Evolutionary conservation across 2,329 filamentous ascomycete genomes (phyloP), one percentile per base, ranked within the genome.

Genomic region (Annulohypoxylon truncatum): DNA sequence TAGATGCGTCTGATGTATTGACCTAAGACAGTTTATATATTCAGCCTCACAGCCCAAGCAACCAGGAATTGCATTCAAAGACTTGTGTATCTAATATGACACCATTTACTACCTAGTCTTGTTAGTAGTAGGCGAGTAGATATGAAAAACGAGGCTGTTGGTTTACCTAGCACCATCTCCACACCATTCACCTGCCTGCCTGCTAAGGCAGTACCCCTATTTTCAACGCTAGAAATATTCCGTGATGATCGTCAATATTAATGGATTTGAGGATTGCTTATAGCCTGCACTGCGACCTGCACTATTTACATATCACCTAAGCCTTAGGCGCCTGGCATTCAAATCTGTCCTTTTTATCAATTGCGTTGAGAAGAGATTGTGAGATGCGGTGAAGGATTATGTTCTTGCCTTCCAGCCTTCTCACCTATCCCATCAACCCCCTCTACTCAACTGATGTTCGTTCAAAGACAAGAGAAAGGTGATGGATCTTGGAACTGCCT

Each of bases 341-440:
- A 38, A 8, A 38, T 38, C 5, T 38, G 35, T 38, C 35, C 18
- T 13, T 38, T 38, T 38, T 38, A 13, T 15, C 35, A 38, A 63
- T 55, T 38, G 48, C 31, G 53, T 59, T 31, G 42, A 24, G 47
- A 61, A 42, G 51, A 69, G 48, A 69, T 69, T 69, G 56, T 55
- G 66, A 66, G 52, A 29, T 63, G 56, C 66, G 64, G 61, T 55
- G 54, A 64, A 61, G 33, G 47, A 55, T 52, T 58, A 35, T 20
- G 35, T 40, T 58, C 13, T 61, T 50, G 55, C 26, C 12, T 40
- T 57, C 24, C 35, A 42, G 18, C 38, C 38, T 42, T 42, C 38
- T 20, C 31, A 35, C 28, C 46, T 4, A 28, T 58, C 57, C 66
- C 58, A n/a, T 62, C n/a, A 13, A 38, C 13, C 13, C 4, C 12